Evolutionary conservation across 1,284 basidiomycete species (phyloP), one percentile per base, ranked within the genome.

Genomic region (Sanghuangporus weigelae): DNA sequence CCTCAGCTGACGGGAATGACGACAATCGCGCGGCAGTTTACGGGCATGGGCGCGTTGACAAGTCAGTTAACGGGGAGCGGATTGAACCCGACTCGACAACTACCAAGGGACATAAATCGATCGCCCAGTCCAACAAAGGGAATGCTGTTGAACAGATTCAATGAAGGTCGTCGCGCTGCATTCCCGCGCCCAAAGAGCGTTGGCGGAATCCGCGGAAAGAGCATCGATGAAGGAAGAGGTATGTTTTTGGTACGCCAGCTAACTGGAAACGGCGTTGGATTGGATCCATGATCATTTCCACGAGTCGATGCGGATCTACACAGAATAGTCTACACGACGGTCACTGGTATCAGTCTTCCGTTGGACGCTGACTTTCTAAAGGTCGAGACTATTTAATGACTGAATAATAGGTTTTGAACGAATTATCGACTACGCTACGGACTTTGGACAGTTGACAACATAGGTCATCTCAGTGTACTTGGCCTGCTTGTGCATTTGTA

Each of bases 11-110:
- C 87, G 21, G 87, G 87, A 3, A 84, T 83, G 3, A 90, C 88
- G 2, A 90, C 88, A 3, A 78, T 91, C 62, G 86, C 87, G 0
- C 80, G 86, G 54, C 89, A 92, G 72, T 87, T 90, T 68, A 92
- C 89, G 6, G 89, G 88, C 26, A 67, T 87, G 39, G 76, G 79
- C 14, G 71, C 72, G 21, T 72, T 76, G n/a, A 68, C 82, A 61
- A 75, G 81, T 66, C 87, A 90, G 69, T 72, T 87, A 65, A 88
- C 88, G 0, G 88, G 89, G 16, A 85, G 85, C 6, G 82, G 85
- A 7, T 67, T 84, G 62, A 87, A 83, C 69, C 86, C 87, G 7
- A 87, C 85, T 7, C 76, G 80, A 42, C 81, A 82, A 68, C 70
- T 81, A 16, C 71, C 68, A 49, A 75, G 67, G 65, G 55, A 62